Percentiles rank a stretch among this genome's conserved stretches.
These are phyloP conservation scores for Neurospora sp. DNA, from an alignment of 495 filamentous ascomycete species.

Conservation along the genomic window DNA sequence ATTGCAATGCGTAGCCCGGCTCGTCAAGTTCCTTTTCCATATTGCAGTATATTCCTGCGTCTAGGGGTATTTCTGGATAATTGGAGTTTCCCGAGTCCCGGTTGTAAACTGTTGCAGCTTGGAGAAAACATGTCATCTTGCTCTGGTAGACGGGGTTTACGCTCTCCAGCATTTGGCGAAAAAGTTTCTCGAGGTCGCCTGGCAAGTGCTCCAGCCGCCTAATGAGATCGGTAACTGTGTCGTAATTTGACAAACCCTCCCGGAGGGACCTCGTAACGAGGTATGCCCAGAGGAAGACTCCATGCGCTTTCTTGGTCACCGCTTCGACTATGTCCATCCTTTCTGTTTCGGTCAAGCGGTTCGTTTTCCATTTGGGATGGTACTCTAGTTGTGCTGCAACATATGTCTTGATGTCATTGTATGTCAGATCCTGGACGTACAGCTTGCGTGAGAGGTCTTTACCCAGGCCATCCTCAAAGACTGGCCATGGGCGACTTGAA, in stretches of 20 bases:
- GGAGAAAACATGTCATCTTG: background rate
- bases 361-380: conserved; percentile 5
- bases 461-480: conserved; percentile 32
- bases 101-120: background rate
- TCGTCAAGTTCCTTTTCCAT: background rate
- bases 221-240: conserved; percentile 9
- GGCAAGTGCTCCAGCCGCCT: background rate
- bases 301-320: conserved; percentile 22
- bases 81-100: too few relatives aligned
- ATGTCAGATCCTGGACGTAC: conserved; percentile 16
- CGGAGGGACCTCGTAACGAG: conserved; percentile 13
- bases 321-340: conserved; percentile 9
- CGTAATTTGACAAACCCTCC: conserved; percentile 14
- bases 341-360: background rate
- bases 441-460: background rate
- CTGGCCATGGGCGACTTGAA: conserved; percentile 39
- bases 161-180: background rate
- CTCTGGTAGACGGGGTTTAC: background rate
- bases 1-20: background rate
- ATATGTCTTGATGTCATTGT: conserved; percentile 22
- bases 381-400: conserved; percentile 10
- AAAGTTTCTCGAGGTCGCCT: background rate
- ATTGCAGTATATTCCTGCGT: background rate
- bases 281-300: conserved; percentile 36
- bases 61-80: too few relatives aligned